Conservation (phyloP, 345 rosid genomes). For the Brassica nigra region DNA sequence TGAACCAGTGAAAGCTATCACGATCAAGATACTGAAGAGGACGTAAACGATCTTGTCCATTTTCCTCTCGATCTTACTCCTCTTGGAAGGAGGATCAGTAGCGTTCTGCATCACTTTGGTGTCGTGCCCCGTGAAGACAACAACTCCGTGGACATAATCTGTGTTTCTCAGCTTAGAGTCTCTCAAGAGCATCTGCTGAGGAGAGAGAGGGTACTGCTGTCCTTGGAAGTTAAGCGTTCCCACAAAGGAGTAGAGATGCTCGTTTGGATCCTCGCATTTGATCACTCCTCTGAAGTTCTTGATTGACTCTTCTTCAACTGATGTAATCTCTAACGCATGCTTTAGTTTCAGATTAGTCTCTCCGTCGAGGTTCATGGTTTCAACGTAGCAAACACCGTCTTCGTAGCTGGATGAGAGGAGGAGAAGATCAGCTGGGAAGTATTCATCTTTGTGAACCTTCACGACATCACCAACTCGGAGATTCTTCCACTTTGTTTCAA, state of each 20-base stretch:
- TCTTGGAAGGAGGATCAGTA: constrained; percentile 80
- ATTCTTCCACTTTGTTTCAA: constrained; percentile 64
- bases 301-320: constrained; percentile 45
- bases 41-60: constrained; percentile 88
- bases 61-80: constrained; percentile 83
- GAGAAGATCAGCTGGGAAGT: constrained; percentile 92
- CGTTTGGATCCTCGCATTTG: constrained; percentile 92
- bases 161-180: constrained; percentile 85
- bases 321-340: constrained; percentile 68
- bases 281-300: constrained; percentile 50
- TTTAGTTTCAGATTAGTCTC: constrained; percentile 88
- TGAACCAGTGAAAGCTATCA: constrained; percentile 70
- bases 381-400: constrained; percentile 89
- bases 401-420: constrained; percentile 76
- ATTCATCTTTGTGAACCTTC: constrained; percentile 64
- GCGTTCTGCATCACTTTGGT: constrained; percentile 97
- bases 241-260: constrained; percentile 65
- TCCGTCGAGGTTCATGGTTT: constrained; percentile 94
- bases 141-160: constrained; percentile 65
- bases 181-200: constrained; percentile 75
- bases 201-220: constrained; percentile 58
- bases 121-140: constrained; percentile 89
- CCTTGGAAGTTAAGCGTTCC: constrained; percentile 60
- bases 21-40: constrained; percentile 73
- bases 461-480: constrained; percentile 83